These are phyloP conservation scores for Neospora caninum DNA, from an alignment of 169 alveolate genomes.

Conservation along the genomic window DNA sequence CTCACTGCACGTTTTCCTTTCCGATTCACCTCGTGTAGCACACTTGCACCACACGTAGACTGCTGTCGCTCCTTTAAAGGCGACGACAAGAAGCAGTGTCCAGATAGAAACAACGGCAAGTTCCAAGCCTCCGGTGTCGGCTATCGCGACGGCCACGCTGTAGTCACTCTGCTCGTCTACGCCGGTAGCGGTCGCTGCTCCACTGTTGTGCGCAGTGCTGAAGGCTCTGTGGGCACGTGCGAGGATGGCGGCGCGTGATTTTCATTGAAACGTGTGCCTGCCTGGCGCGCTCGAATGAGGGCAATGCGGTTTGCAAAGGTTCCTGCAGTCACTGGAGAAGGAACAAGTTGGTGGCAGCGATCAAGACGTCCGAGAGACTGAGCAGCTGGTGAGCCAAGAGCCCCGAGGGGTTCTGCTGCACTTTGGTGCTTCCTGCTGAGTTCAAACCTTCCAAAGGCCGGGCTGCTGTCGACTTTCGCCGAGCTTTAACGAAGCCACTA, in stretches of 20 bases:
- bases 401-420: not conserved
- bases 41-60: not conserved
- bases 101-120: not conserved
- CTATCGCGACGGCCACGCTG: not conserved
- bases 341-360: constrained; percentile 2
- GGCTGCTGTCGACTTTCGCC: not conserved
- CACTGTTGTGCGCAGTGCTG: not conserved
- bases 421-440: not conserved
- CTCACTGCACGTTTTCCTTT: not conserved
- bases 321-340: not conserved
- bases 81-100: not conserved
- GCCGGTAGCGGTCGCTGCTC: not conserved
- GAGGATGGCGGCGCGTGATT: not conserved
- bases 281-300: not conserved
- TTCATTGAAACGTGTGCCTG: not conserved
- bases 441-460: not conserved
- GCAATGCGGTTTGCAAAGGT: not conserved
- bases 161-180: not conserved
- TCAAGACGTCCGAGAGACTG: not conserved
- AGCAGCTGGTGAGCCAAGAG: constrained; percentile 8
- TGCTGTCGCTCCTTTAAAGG: not conserved
- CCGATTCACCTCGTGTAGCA: not conserved
- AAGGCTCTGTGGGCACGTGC: not conserved
- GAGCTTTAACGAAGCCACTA: not conserved
- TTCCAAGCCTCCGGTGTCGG: constrained; percentile 34